Evolutionary conservation across 768 basidiomycete genomes (phyloP), one percentile per base, ranked within the genome.

Genomic region (Macrolepiota fuliginosa): DNA sequence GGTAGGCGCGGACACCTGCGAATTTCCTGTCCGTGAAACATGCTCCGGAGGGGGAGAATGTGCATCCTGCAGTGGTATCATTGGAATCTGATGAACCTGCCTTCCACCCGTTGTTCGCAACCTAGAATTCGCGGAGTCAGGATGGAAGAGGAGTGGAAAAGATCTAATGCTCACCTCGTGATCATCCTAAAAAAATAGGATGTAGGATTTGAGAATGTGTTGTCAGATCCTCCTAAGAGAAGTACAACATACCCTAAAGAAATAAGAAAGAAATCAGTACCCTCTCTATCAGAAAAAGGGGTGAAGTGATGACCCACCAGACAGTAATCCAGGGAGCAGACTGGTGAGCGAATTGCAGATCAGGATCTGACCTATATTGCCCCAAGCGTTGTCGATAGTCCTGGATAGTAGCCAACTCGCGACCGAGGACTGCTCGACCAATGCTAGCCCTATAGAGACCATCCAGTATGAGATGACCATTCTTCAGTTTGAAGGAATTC

Each of bases 1-100:
- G 83, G 65, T 84, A 85, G 0, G 83, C 83, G 29, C 83, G 74
- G 25, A 85, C 79, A 4, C 82, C 85, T 37, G 84, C 83, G 2
- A 84, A 69, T 69, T 86, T 86, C 39, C 85, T 73, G 67, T 86
- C 82, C 4, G 83, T 83, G 71, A 85, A 86, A 65, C 83, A 83
- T 12, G 82, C 82, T 1, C 80, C 82, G 1, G 82, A 82, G 1
- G 81, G 70, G 2, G 83, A 83, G 68, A 82, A 83, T 17, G 73
- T 65, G 64, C 81, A 84, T 39, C 85, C 84, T 4, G 69, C 66
- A 7, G 76, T 58, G 0, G 81, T 81, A 68, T 86, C 83, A 63
- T 85, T 86, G 4, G 80, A 81, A 66, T 85, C 73, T 24, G 83
- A 78, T 2, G 81, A 80, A 11, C 83, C 83, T 1, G 81, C 78